Evolutionary conservation across 1,284 basidiomycete species (phyloP).

Genomic region (Cryptococcus sp.): DNA sequence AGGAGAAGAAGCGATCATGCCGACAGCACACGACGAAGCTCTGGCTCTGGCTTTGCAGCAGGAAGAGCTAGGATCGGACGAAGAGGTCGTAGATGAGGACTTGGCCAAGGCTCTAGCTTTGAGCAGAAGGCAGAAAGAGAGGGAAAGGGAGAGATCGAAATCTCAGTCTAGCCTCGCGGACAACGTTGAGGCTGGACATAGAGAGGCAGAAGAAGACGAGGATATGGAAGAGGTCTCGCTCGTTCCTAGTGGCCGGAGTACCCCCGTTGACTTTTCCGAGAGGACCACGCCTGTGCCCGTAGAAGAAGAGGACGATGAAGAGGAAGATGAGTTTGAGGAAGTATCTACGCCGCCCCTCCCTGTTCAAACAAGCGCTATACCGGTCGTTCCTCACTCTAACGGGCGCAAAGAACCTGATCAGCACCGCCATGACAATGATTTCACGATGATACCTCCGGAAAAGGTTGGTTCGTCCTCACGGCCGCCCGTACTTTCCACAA

Average conservation of each 20-base stretch:
- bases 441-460: too few relatives aligned
- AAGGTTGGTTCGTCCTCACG: too few relatives aligned
- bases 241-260: constrained; percentile 10
- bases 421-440: too few relatives aligned
- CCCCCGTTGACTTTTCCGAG: constrained; percentile 3
- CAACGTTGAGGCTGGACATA: constrained; percentile 2
- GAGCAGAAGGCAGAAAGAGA: constrained; percentile 29
- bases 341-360: constrained; percentile 11
- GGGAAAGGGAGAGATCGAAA: constrained; percentile 14
- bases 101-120: constrained; percentile 40
- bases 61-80: constrained; percentile 49
- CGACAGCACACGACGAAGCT: constrained; percentile 48
- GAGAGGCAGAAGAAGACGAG: constrained; percentile 25
- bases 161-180: constrained; percentile 23
- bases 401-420: neutral
- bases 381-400: neutral
- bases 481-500: too few relatives aligned
- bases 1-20: constrained; percentile 28
- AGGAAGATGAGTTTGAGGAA: constrained; percentile 18
- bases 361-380: constrained; percentile 1
- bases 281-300: constrained; percentile 6
- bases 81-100: constrained; percentile 42
- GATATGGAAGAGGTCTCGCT: constrained; percentile 34
- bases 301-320: constrained; percentile 15
- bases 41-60: constrained; percentile 50